A percentile compares a stretch with the other conserved stretches of the same genome.
These are phyloP conservation scores for Penicillium coffeae DNA, from an alignment of 495 filamentous ascomycete species.

Conservation along the genomic window DNA sequence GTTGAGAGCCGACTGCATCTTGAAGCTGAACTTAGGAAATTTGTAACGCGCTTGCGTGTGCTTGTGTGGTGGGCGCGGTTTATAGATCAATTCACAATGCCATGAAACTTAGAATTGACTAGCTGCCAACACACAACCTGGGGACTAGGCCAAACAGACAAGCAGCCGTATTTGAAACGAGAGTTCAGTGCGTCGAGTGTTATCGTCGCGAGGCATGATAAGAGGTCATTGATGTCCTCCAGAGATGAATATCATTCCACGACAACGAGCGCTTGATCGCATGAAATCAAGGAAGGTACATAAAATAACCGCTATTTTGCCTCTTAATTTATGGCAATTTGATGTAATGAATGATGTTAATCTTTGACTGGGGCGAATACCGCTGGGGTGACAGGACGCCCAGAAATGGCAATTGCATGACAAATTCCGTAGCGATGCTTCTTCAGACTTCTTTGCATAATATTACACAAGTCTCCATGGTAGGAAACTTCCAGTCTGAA, in stretches of 20 bases:
- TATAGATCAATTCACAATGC: background rate
- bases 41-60: background rate
- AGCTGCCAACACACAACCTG: conserved; percentile 9
- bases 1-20: conserved; percentile 19
- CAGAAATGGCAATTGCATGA: too few relatives aligned
- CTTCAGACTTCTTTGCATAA: background rate
- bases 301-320: too few relatives aligned
- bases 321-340: too few relatives aligned
- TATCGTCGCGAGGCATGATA: background rate
- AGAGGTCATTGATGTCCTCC: too few relatives aligned
- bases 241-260: too few relatives aligned
- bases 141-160: conserved; percentile 9
- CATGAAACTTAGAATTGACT: background rate
- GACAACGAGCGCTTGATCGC: too few relatives aligned
- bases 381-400: too few relatives aligned
- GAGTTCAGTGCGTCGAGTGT: background rate
- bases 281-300: too few relatives aligned
- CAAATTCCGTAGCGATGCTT: too few relatives aligned
- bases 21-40: background rate
- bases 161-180: conserved; percentile 12
- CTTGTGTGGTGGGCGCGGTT: background rate
- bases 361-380: too few relatives aligned
- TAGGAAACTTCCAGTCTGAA: too few relatives aligned
- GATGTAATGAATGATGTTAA: too few relatives aligned
- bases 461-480: background rate